Percentiles rank a stretch among this genome's conserved stretches.
Conservation (phyloP, 164 flowering plant genomes). For the Liquidambar formosana region DNA sequence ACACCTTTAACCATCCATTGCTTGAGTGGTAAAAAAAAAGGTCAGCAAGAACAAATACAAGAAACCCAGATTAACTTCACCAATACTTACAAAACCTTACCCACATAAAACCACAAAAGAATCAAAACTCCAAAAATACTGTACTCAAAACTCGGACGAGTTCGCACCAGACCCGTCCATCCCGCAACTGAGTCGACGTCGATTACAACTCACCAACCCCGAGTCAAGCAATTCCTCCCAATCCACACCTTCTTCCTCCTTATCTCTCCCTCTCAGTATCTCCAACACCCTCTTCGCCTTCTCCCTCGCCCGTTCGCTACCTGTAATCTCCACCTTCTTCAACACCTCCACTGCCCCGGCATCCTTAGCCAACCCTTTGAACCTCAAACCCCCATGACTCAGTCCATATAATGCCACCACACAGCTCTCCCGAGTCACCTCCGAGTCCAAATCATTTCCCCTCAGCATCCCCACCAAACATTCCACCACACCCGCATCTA, state of each 20-base stretch:
- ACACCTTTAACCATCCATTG: too few species aligned
- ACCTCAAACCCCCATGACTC: constrained; percentile 45
- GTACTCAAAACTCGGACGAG: constrained; percentile 31
- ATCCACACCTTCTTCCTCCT: constrained; percentile 30
- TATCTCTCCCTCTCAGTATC: constrained; percentile 24
- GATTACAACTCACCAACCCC: constrained; percentile 24
- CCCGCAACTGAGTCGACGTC: constrained; percentile 10
- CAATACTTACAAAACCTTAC: too few species aligned
- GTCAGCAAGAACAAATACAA: too few species aligned
- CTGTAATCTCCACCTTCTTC: constrained; percentile 23
- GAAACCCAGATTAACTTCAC: too few species aligned
- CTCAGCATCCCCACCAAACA: constrained; percentile 31
- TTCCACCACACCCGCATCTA: constrained; percentile 48
- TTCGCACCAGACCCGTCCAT: constrained; percentile 13
- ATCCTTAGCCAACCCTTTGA: constrained; percentile 40
- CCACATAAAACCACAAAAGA: too few species aligned
- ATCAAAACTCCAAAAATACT: too few species aligned
- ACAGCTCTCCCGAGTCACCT: constrained; percentile 35
- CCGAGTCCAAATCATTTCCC: constrained; percentile 19
- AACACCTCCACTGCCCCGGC: constrained; percentile 35
- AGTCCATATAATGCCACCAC: constrained; percentile 30
- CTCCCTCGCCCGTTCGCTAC: constrained; percentile 26
- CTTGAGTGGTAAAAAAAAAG: too few species aligned
- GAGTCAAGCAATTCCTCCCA: constrained; percentile 44
- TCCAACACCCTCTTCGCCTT: constrained; percentile 35